Conservation (phyloP, 805 yeast species). For the Barnettozyma siamensis region DNA sequence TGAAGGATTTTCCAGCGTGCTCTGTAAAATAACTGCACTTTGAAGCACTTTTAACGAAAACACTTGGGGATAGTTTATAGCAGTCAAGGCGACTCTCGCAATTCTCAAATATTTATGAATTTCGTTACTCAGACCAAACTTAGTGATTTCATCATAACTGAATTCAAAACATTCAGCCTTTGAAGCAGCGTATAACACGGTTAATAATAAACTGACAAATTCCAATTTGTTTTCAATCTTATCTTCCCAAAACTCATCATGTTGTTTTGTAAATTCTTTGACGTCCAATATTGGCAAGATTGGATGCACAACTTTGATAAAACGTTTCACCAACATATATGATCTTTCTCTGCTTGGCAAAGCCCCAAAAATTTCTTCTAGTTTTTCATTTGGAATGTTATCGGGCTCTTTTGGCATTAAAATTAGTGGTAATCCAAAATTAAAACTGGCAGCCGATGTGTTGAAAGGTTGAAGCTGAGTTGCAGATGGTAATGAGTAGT, state of each 20-base stretch:
- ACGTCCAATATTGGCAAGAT: constrained; percentile 49
- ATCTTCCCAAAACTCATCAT: constrained; percentile 44
- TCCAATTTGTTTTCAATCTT: constrained; percentile 30
- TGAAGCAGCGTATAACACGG: constrained; percentile 52
- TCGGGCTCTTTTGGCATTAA: constrained; percentile 21
- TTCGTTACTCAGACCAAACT: constrained; percentile 33
- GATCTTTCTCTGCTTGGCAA: constrained; percentile 43
- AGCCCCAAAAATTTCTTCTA: constrained; percentile 33
- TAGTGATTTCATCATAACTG: constrained; percentile 34
- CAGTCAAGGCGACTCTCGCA: constrained; percentile 43
- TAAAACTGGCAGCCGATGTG: constrained; percentile 15
- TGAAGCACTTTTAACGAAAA: constrained; percentile 35
- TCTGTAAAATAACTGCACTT: constrained; percentile 45
- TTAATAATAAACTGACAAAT: constrained; percentile 45
- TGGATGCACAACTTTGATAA: constrained; percentile 47
- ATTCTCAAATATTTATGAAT: constrained; percentile 45
- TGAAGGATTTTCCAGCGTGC: constrained; percentile 50
- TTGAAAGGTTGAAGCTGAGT: constrained; percentile 11
- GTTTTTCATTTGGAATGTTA: constrained; percentile 22
- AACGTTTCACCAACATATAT: constrained; percentile 42
- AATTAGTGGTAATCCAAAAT: constrained; percentile 22
- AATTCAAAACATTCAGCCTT: constrained; percentile 56
- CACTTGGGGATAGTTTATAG: constrained; percentile 46
- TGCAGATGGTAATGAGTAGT: constrained; percentile 10
- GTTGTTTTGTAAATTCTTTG: constrained; percentile 37